Conservation (phyloP, 139 green algal species). For the Volvox africanus region DNA sequence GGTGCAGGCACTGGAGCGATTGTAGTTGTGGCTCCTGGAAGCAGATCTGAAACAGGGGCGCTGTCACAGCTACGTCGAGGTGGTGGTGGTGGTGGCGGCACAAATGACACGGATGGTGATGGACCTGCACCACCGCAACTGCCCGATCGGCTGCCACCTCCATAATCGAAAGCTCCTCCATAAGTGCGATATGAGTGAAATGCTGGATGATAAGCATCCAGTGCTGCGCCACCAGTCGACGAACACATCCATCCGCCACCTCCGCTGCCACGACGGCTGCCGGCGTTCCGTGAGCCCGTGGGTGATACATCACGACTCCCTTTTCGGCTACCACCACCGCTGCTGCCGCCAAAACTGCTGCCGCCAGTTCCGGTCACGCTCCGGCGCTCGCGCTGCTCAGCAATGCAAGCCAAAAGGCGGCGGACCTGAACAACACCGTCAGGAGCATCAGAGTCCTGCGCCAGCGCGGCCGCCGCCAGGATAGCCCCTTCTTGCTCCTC, state of each 20-base stretch:
- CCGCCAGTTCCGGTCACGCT: background rate
- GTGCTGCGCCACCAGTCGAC: background rate
- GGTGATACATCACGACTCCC: slow-evolving; percentile 39
- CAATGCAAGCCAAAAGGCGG: slow-evolving; percentile 25
- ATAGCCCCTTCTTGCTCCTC: slow-evolving; percentile 57
- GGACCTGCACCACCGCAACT: background rate
- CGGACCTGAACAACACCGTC: slow-evolving; percentile 37
- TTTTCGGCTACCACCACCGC: slow-evolving; percentile 30
- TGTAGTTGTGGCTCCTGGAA: background rate
- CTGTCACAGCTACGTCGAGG: slow-evolving; percentile 27
- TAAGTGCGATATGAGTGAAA: background rate
- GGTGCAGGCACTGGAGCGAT: background rate
- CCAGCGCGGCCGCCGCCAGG: slow-evolving; percentile 38
- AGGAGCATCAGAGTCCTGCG: slow-evolving; percentile 32
- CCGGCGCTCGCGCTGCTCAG: slow-evolving; percentile 43
- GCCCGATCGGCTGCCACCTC: background rate
- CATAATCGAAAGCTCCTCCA: slow-evolving; percentile 12
- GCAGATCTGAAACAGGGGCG: background rate
- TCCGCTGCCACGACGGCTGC: slow-evolving; percentile 10
- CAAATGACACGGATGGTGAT: background rate
- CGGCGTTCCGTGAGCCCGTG: background rate
- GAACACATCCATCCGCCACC: slow-evolving; percentile 13
- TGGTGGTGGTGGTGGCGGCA: slow-evolving; percentile 13
- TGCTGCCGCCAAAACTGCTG: slow-evolving; percentile 29
- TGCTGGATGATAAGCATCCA: background rate